A percentile compares a stretch with the other conserved stretches of the same genome.
Conservation (phyloP, 1,139 yeast species). For the Yamadazyma kanchanaburiensis region DNA sequence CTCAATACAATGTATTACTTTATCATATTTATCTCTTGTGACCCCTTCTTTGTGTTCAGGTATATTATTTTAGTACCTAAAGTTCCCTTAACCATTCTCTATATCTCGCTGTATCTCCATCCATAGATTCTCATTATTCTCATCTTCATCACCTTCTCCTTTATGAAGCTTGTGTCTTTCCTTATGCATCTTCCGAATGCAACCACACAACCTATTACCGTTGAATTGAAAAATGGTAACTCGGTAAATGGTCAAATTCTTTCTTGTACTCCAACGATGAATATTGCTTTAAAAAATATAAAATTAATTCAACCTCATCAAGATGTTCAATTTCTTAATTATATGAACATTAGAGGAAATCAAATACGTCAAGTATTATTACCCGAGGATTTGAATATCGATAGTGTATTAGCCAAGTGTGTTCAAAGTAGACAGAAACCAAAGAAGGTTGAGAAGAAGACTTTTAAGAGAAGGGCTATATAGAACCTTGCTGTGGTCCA, state of each 20-base stretch:
- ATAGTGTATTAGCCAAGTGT: conserved; percentile 56
- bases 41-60: too few species aligned
- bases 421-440: conserved; percentile 10
- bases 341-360: conserved; percentile 84
- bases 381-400: conserved; percentile 87
- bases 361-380: conserved; percentile 80
- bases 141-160: too few species aligned
- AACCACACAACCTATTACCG: conserved; percentile 83
- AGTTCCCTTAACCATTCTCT: too few species aligned
- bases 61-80: too few species aligned
- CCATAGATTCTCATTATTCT: too few species aligned
- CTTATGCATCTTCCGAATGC: conserved; percentile 70
- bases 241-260: conserved; percentile 50
- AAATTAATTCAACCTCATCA: conserved; percentile 71
- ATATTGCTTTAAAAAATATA: conserved; percentile 78
- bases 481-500: too few species aligned
- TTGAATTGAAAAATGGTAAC: conserved; percentile 85
- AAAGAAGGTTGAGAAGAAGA: conserved; percentile 29
- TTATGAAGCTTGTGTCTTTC: conserved; percentile 56
- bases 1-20: too few species aligned
- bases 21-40: too few species aligned
- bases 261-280: conserved; percentile 91
- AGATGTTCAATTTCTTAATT: conserved; percentile 72
- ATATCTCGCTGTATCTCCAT: too few species aligned
- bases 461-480: conserved; percentile 6